These are phyloP conservation scores for Blastomyces gilchristii DNA, from an alignment of 2,329 filamentous ascomycete species.

Conservation along the genomic window DNA sequence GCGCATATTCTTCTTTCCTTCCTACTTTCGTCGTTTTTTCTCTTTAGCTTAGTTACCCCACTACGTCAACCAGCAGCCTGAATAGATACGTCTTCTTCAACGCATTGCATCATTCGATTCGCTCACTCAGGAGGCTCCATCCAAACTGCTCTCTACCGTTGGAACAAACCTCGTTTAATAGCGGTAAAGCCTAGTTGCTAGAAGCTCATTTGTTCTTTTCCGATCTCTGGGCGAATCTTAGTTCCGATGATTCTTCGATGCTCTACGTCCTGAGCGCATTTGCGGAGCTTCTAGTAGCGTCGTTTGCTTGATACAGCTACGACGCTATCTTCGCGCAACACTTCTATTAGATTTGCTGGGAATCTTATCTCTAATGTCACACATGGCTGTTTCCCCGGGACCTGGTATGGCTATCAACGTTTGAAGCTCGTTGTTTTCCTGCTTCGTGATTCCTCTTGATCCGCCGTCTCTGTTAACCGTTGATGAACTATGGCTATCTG, in stretches of 20 bases:
- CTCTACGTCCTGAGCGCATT: not conserved
- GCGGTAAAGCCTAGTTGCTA: not conserved
- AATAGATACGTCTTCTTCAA: not conserved
- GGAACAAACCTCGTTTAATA: not conserved
- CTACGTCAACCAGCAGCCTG: not conserved
- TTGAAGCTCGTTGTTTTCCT: not conserved
- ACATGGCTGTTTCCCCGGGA: constrained; percentile 25
- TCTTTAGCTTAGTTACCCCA: constrained; percentile 1
- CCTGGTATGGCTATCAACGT: constrained; percentile 23
- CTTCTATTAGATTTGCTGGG: not conserved
- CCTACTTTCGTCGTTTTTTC: not conserved
- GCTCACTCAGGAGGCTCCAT: not conserved
- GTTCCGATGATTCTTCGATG: constrained; percentile 1
- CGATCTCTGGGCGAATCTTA: not conserved
- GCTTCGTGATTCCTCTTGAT: not conserved
- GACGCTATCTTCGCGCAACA: not conserved
- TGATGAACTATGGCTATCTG: not conserved
- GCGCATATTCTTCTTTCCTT: not conserved
- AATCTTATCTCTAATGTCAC: constrained; percentile 9
- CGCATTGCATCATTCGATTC: not conserved
- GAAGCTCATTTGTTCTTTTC: not conserved
- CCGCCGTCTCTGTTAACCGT: not conserved
- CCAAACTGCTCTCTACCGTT: not conserved
- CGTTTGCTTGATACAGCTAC: not conserved
- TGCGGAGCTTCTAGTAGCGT: not conserved